Percentiles rank a stretch among this genome's conserved stretches.
These are phyloP conservation scores for Cladosporium cucumerinum DNA, from an alignment of 2,329 filamentous ascomycete genomes.

Conservation along the genomic window DNA sequence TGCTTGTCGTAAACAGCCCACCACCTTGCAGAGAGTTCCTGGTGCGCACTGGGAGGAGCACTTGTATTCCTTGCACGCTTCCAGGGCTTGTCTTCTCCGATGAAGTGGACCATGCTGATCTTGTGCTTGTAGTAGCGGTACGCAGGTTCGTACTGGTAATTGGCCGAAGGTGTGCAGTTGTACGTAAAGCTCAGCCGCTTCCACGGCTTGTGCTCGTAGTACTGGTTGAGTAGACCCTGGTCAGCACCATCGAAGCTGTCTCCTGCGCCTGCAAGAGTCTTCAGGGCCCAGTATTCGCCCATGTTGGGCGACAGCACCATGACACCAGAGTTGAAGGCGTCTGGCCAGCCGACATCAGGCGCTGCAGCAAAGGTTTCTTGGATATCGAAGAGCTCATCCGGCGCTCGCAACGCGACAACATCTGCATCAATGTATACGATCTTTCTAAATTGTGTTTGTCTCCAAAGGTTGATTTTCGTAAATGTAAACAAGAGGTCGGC, in stretches of 20 bases:
- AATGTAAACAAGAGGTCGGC: conserved; percentile 88
- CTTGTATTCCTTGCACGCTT: conserved; percentile 38
- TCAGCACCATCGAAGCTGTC: conserved; percentile 97
- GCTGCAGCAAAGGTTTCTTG: conserved; percentile 65
- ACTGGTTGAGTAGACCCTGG: conserved; percentile 91
- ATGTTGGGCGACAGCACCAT: conserved; percentile 86
- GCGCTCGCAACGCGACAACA: conserved; percentile 81
- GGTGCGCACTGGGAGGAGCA: conserved; percentile 62
- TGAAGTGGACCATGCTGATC: conserved; percentile 92
- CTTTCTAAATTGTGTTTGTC: conserved; percentile 80
- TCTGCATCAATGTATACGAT: conserved; percentile 96
- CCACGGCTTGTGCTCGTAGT: conserved; percentile 74
- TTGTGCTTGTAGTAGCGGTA: conserved; percentile 88
- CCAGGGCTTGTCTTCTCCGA: conserved; percentile 91
- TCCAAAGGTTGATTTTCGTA: conserved; percentile 95
- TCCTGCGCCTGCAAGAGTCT: conserved; percentile 77
- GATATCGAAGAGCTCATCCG: conserved; percentile 83
- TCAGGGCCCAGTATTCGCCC: conserved; percentile 81
- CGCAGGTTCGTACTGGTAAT: conserved; percentile 96
- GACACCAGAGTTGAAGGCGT: conserved; percentile 96
- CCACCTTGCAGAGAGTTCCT: conserved; percentile 83
- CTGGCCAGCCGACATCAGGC: conserved; percentile 96
- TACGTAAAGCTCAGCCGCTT: conserved; percentile 91
- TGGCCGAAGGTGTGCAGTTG: conserved; percentile 93
- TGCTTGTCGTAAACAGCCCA: conserved; percentile 93